These are phyloP conservation scores for Collybiopsis confluens DNA, from an alignment of 768 basidiomycete species.

Conservation along the genomic window DNA sequence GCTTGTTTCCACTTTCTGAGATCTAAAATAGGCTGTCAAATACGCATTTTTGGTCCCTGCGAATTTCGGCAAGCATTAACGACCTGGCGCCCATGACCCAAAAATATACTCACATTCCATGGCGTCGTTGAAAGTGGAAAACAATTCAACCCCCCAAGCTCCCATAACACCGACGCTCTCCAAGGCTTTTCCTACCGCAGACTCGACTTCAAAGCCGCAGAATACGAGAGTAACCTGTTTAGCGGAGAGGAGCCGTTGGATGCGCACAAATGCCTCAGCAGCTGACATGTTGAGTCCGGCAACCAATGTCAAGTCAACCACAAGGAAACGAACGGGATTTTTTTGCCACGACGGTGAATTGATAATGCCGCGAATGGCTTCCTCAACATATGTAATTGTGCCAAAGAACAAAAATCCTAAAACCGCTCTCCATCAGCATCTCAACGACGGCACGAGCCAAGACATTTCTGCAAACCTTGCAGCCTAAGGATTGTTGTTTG, in stretches of 20 bases:
- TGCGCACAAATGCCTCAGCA: conserved; percentile 90
- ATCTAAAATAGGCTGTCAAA: conserved; percentile 72
- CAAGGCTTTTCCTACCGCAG: conserved; percentile 67
- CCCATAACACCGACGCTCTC: conserved; percentile 75
- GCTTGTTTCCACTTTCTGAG: conserved; percentile 61
- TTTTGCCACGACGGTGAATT: conserved; percentile 65
- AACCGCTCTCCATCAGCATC: neutral
- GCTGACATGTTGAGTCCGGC: conserved; percentile 92
- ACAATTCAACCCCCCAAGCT: conserved; percentile 76
- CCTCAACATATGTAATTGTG: conserved; percentile 88
- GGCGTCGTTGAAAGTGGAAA: conserved; percentile 80
- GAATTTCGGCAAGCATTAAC: conserved; percentile 1
- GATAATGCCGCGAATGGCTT: conserved; percentile 73
- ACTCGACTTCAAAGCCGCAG: conserved; percentile 71
- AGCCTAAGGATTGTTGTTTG: conserved; percentile 86
- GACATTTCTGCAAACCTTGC: conserved; percentile 55
- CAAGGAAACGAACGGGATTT: conserved; percentile 83
- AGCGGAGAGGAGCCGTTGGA: conserved; percentile 74
- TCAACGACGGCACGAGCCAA: neutral
- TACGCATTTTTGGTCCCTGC: conserved; percentile 95
- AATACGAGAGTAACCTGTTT: conserved; percentile 84
- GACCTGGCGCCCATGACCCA: neutral
- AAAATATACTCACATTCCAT: conserved; percentile 72
- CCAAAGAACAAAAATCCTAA: conserved; percentile 87
- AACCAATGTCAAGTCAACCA: conserved; percentile 83